phyloP scores from a whole-genome alignment of 345 rosid species.

The Murraya koenigii region DNA sequence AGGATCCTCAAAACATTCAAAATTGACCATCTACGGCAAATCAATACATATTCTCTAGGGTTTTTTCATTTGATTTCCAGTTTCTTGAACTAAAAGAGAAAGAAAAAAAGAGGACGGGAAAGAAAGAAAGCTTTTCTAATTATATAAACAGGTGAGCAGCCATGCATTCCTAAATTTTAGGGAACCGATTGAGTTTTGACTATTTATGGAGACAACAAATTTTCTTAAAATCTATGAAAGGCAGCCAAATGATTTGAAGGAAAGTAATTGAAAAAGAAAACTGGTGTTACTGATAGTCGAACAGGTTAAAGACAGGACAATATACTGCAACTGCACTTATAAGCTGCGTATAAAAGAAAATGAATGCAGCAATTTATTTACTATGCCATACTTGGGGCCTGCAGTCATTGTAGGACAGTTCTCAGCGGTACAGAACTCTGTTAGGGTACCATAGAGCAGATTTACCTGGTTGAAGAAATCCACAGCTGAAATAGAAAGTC shows the following conservation, averaged over 20 bases:
- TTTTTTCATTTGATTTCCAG: neutral
- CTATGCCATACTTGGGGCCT: conserved; percentile 85
- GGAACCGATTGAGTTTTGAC: neutral
- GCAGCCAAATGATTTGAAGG: conserved; percentile 11
- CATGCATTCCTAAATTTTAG: neutral
- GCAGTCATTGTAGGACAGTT: conserved; percentile 99
- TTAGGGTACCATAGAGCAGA: conserved; percentile 95
- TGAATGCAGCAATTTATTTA: conserved; percentile 9
- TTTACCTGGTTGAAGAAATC: conserved; percentile 99
- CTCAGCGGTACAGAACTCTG: conserved; percentile 95
- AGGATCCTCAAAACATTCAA: neutral
- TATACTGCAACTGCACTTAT: neutral
- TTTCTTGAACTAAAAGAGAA: neutral
- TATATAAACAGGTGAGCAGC: neutral
- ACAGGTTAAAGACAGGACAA: conserved; percentile 1
- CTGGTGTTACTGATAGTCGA: neutral
- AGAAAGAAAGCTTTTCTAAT: neutral
- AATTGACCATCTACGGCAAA: neutral
- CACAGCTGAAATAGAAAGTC: conserved; percentile 66
- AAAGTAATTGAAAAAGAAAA: neutral
- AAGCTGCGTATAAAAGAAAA: neutral
- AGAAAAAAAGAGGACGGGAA: neutral
- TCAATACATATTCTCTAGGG: neutral
- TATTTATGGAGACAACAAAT: neutral
- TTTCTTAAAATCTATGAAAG: neutral